Base-by-base conservation (phyloP, 306 rosid species). In the Begonia fuchsioides region DNA sequence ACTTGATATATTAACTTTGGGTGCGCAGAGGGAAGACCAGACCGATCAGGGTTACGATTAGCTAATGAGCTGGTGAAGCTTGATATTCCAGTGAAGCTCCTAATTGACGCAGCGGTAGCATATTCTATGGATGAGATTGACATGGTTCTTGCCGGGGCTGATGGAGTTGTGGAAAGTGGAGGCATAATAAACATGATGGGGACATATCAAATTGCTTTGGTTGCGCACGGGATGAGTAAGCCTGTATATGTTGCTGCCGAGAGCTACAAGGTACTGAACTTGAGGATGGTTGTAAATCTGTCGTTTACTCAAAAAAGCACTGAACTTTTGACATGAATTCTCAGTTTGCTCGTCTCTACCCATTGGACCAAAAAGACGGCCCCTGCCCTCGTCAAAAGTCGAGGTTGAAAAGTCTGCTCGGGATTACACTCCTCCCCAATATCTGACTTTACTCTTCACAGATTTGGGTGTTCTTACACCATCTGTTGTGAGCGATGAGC, bases 101-200 rank as follows among this genome's bases (percentile, higher is more conserved):
- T 90, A 44, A 90, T 90, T 62, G 97, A 90, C 62, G 84, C 97
- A 48, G 95, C 95, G 13, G 95, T 69, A 57, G 95, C 95, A 1
- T 90, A 84, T 71, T 57, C 80, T n/a, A 84, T 90, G 95, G 97
- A 84, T 55, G 97, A 84, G 76, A 95, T 84, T 48, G 93, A 90
- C 77, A 90, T 90, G 97, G 82, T 90, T 13, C 69, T 90, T 17
- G 90, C 84, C 12, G 97, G 97, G 66, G 97, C 97, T 1, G 97
- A 84, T 53, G 97, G 84, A 57, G 97, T 84, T 39, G 97, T 90
- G 58, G 97, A 84, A 66, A 90, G 94, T 61, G 95, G 97, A 19
- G 97, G 97, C 43, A 84, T 90, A 51, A 84, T 90, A 32, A 90
- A 84, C 77, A 81, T 84, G 97, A 81, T 84, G 93, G 97, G 97